These are phyloP conservation scores for Syzygium jambos DNA, from an alignment of 345 rosid species.

Conservation along the genomic window DNA sequence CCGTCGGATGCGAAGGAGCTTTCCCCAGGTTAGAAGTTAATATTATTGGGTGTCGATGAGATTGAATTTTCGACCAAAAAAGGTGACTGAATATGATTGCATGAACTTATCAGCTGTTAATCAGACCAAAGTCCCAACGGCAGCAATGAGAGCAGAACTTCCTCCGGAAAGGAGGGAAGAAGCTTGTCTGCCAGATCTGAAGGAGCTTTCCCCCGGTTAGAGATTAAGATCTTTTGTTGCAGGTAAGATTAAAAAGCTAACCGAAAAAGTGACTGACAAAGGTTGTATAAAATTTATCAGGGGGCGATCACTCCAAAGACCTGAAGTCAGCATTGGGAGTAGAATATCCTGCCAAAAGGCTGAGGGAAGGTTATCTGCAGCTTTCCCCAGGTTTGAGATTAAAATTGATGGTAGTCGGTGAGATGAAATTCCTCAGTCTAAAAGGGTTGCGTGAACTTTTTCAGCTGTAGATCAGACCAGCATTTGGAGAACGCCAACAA, in stretches of 20 bases:
- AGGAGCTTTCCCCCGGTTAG: neutral
- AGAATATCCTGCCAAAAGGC: neutral
- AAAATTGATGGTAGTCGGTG: neutral
- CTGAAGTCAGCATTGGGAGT: neutral
- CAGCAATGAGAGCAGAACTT: neutral
- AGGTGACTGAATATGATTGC: neutral
- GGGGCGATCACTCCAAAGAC: neutral
- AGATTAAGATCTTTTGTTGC: neutral
- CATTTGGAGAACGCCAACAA: neutral
- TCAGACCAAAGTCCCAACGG: neutral
- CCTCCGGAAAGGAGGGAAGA: neutral
- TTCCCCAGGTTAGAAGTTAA: neutral
- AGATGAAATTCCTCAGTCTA: neutral
- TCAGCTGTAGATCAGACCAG: neutral
- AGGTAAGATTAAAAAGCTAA: neutral
- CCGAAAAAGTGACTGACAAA: neutral
- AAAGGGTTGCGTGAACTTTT: neutral
- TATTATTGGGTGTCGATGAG: neutral
- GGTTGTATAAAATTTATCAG: neutral
- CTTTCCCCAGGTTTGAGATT: neutral
- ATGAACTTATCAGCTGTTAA: neutral
- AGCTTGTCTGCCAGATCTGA: neutral
- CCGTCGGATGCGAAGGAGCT: neutral
- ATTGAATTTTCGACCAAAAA: neutral
- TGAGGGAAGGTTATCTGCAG: neutral